These are phyloP conservation scores for Aspergillus baeticus DNA, from an alignment of 495 filamentous ascomycete species.

Conservation along the genomic window DNA sequence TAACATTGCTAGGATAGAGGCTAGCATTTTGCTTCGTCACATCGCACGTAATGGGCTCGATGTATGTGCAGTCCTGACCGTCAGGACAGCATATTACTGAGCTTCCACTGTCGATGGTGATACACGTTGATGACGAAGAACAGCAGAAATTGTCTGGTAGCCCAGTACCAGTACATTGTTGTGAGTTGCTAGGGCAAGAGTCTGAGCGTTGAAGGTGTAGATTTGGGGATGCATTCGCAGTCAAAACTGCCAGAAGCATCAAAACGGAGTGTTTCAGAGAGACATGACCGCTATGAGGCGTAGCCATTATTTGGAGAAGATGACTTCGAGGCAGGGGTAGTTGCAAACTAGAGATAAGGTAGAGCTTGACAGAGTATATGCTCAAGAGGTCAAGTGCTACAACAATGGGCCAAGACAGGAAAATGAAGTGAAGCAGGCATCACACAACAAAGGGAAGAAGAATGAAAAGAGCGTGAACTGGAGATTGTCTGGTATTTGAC, in stretches of 20 bases:
- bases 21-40: conserved; percentile 63
- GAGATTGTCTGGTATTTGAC: conserved; percentile 12
- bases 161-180: conserved; percentile 49
- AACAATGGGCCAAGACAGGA: not conserved
- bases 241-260: conserved; percentile 25
- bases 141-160: conserved; percentile 80
- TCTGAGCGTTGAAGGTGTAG: conserved; percentile 33
- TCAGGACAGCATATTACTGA: conserved; percentile 78
- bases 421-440: not conserved
- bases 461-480: not conserved
- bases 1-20: conserved; percentile 53
- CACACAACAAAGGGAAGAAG: not conserved
- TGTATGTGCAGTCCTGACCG: conserved; percentile 59
- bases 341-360: not conserved
- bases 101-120: conserved; percentile 61
- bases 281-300: not conserved
- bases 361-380: not conserved
- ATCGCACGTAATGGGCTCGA: conserved; percentile 72
- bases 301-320: not conserved
- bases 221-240: conserved; percentile 27
- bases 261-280: conserved; percentile 16
- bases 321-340: not conserved
- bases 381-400: not conserved
- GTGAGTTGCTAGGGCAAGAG: conserved; percentile 48
- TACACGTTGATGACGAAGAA: conserved; percentile 57